Percentiles rank a stretch among this genome's conserved stretches.
Conservation (phyloP, 228 moss, liverwort and hornwort genomes). For the Sphagnum magellanicum region DNA sequence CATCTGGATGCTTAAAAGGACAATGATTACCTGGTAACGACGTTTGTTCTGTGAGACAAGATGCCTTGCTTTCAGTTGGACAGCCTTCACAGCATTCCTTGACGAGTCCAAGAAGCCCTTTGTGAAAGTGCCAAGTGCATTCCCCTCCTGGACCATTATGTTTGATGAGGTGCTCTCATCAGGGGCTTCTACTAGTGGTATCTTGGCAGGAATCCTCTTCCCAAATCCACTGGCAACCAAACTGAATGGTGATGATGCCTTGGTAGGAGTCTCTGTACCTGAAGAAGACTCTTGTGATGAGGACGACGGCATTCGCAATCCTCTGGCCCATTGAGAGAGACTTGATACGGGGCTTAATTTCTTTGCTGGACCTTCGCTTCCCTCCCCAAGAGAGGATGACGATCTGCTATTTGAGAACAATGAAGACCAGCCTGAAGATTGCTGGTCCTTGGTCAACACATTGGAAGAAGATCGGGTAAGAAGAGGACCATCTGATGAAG, state of each 20-base stretch:
- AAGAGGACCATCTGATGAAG: conserved; percentile 14
- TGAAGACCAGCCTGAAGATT: neutral
- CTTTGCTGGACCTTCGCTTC: conserved; percentile 4
- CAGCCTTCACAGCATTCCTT: conserved; percentile 83
- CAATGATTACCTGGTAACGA: conserved; percentile 89
- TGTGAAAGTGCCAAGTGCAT: conserved; percentile 75
- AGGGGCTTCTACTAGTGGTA: conserved; percentile 51
- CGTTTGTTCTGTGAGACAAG: conserved; percentile 99
- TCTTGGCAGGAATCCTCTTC: conserved; percentile 67
- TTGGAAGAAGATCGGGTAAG: conserved; percentile 20
- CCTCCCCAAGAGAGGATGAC: conserved; percentile 25
- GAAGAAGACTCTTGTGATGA: conserved; percentile 24
- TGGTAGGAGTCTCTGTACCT: conserved; percentile 24
- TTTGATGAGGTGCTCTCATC: conserved; percentile 43
- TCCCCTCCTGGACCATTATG: conserved; percentile 44
- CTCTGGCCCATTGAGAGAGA: conserved; percentile 61
- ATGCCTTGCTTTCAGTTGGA: conserved; percentile 89
- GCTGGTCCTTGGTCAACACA: conserved; percentile 12
- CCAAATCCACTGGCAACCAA: conserved; percentile 72
- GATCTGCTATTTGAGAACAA: conserved; percentile 19
- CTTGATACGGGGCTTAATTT: conserved; percentile 23
- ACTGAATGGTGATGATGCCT: conserved; percentile 46
- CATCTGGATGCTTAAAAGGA: conserved; percentile 8
- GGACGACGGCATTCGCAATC: conserved; percentile 43
- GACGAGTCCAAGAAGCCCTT: conserved; percentile 85